Conservation (phyloP, 139 green algal genomes). For the Microglena sp. region DNA sequence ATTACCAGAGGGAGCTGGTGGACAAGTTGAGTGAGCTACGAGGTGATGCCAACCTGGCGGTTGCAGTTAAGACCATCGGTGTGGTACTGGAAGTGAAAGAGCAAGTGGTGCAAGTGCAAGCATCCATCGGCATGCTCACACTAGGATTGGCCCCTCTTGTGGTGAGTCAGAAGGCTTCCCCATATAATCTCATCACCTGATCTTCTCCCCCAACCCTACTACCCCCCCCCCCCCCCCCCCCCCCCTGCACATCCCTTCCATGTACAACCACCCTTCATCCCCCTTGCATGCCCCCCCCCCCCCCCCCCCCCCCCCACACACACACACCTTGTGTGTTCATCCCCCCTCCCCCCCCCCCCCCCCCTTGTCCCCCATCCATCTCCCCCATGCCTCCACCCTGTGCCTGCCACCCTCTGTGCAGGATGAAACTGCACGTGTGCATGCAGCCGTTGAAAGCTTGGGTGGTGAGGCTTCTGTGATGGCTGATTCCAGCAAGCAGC, state of each 20-base stretch:
- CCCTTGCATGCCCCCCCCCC: no score
- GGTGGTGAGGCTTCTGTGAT: background rate
- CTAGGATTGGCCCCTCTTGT: background rate
- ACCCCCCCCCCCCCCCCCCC: no score
- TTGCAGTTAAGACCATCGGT: background rate
- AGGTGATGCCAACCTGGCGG: background rate
- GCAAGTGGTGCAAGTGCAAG: background rate
- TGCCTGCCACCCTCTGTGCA: background rate
- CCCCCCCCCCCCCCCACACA: no score
- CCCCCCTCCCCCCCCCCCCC: no score
- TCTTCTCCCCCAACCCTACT: background rate
- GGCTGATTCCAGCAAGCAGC: background rate
- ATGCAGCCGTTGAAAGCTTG: background rate
- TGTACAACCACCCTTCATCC: no score
- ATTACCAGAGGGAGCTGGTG: background rate
- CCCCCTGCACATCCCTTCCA: no score
- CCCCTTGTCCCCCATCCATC: no score
- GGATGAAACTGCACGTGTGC: background rate
- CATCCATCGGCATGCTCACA: background rate
- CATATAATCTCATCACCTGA: background rate
- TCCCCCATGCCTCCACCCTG: no score
- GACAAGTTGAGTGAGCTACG: background rate
- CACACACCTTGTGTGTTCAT: no score
- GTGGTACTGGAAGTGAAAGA: background rate
- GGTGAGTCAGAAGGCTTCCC: background rate